Evolutionary conservation across 1,284 basidiomycete genomes (phyloP), one percentile per base, ranked within the genome.

Genomic region (Retiboletus flavoniger): DNA sequence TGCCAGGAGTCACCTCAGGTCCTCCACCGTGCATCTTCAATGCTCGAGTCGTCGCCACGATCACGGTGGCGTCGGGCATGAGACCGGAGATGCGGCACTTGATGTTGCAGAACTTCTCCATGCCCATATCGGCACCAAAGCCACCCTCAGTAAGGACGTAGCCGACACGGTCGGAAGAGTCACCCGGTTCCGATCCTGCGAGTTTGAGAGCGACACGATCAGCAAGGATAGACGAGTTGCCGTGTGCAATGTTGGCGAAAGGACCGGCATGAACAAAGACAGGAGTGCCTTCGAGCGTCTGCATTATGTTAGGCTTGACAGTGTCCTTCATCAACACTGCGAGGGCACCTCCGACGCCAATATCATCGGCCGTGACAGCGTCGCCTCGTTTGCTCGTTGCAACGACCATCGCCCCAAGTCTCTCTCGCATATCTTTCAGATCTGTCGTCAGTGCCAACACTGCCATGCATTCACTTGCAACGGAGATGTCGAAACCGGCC

Each of bases 31-130:
- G 96, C 93, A 98, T 99, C 84, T 99, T 99, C 61, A 99, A 78
- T 19, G 96, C 96, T 60, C 96, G 90, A 38, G 97, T 96, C 1
- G 96, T 99, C 2, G 97, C 97, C 48, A 99, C 96, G 62, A 99
- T 91, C 58, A 99, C 87, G 32, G 91, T 90, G 2, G 95, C 96
- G 72, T 99, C 94, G 16, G 97, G 97, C 53, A 79, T 87, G 60
- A 99, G 83, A 31, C 95, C 96, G 59, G 92, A 95, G 54, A 93
- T 82, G 55, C 97, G 87, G 72, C 96, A 98, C 77, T 99, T 99
- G 82, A 99, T 99, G 78, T 99, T 98, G 82, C 95, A 98, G 82
- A 99, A 99, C 75, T 99, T 95, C 77, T 95, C 93, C 92, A 95
- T 93, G 60, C 95, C 96, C 84, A 99, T 99, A 74, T 99, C 96